Percentiles rank a stretch among this genome's conserved stretches.
phyloP scores from a whole-genome alignment of 768 basidiomycete species.

The Paxillus rubicundulus region DNA sequence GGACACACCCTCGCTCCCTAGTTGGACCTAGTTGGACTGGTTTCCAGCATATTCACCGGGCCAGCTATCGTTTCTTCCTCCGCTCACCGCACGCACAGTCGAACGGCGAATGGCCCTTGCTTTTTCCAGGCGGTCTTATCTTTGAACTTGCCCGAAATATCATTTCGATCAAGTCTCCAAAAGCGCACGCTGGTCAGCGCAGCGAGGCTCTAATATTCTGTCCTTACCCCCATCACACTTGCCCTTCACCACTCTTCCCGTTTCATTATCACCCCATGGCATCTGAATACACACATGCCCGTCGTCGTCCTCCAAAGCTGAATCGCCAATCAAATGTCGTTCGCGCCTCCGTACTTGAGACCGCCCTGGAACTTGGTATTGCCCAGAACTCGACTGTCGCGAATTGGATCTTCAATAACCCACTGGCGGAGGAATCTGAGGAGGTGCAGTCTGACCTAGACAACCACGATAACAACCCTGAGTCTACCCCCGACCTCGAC shows the following conservation, averaged over 20 bases:
- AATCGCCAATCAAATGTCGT: constrained; percentile 56
- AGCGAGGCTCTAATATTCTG: constrained; percentile 1
- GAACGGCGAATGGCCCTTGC: constrained; percentile 25
- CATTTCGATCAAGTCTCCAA: constrained; percentile 11
- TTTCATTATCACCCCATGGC: constrained; percentile 19
- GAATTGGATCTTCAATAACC: constrained; percentile 70
- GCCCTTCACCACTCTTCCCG: constrained; percentile 14
- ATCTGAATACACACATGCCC: constrained; percentile 17
- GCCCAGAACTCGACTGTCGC: constrained; percentile 57
- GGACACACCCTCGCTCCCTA: background rate
- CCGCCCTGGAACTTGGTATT: constrained; percentile 65
- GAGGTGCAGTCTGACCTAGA: constrained; percentile 25
- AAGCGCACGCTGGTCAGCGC: constrained; percentile 6
- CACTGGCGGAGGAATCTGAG: constrained; percentile 56
- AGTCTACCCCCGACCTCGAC: constrained; percentile 14
- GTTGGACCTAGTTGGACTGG: constrained; percentile 15
- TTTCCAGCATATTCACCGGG: constrained; percentile 9
- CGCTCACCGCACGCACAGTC: constrained; percentile 1
- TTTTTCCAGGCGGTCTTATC: background rate
- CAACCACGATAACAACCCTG: background rate
- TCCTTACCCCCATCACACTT: constrained; percentile 4
- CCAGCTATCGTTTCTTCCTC: constrained; percentile 6
- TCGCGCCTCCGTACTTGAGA: constrained; percentile 73
- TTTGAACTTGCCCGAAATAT: constrained; percentile 9
- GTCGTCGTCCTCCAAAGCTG: constrained; percentile 28